Percentiles rank a stretch among this genome's conserved stretches.
phyloP scores from a whole-genome alignment of 768 basidiomycete species.

The Kwoniella dendrophila region DNA sequence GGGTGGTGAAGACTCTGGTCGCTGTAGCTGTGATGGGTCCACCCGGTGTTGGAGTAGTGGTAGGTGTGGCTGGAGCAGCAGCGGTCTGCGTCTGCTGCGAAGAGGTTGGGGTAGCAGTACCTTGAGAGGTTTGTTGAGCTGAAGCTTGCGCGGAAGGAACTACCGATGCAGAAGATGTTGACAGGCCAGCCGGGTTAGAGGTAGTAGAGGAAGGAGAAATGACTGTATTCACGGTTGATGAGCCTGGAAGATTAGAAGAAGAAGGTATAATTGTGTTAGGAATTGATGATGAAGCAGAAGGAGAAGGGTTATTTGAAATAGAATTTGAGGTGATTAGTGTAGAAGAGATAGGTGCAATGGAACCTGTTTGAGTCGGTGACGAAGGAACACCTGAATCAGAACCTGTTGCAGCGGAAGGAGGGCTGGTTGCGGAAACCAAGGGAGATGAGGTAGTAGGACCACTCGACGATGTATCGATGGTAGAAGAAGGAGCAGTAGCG shows the following conservation, averaged over 20 bases:
- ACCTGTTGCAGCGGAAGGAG: not conserved
- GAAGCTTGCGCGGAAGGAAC: not conserved
- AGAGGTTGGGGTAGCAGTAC: not conserved
- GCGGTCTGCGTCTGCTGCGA: not conserved
- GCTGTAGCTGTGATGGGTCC: constrained; percentile 21
- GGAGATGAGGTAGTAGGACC: not conserved
- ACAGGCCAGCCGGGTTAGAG: not conserved
- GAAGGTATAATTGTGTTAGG: not conserved
- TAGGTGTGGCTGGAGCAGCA: not conserved
- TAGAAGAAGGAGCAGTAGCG: not conserved
- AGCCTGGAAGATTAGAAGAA: too few species aligned
- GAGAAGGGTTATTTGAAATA: not conserved
- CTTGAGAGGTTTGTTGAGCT: not conserved
- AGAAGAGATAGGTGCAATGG: not conserved
- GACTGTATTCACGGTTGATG: not conserved
- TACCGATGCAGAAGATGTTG: not conserved
- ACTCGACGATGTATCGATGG: not conserved
- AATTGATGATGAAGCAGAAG: constrained; percentile 3
- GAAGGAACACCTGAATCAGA: not conserved
- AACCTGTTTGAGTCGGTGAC: too few species aligned
- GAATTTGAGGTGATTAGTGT: not conserved
- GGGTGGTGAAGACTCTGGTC: constrained; percentile 4
- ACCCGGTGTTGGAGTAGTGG: constrained; percentile 12
- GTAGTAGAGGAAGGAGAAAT: not conserved
- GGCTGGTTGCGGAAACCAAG: not conserved